Evolutionary conservation across 345 rosid genomes (phyloP).

Genomic region (Ceriops zippeliana): DNA sequence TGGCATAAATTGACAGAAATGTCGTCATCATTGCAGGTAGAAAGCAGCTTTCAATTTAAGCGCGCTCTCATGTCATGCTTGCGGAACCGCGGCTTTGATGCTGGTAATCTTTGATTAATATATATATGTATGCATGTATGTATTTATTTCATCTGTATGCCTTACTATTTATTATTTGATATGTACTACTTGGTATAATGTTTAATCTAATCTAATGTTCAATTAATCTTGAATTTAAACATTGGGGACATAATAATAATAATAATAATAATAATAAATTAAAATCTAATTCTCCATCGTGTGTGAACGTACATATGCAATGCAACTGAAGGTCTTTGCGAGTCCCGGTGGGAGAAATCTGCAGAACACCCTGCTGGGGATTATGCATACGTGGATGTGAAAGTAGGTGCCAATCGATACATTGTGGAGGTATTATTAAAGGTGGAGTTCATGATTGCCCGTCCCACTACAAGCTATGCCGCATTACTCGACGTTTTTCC

Average conservation of each 20-base stretch:
- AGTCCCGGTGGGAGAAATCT: conserved; percentile 68
- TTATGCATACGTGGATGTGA: conserved; percentile 64
- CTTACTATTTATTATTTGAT: neutral
- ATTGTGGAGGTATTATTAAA: conserved; percentile 56
- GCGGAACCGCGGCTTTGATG: conserved; percentile 62
- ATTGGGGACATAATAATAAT: too few species aligned
- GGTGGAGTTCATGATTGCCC: conserved; percentile 60
- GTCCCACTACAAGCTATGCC: conserved; percentile 47
- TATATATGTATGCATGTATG: too few species aligned
- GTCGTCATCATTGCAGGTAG: neutral
- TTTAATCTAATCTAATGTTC: too few species aligned
- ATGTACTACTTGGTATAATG: too few species aligned
- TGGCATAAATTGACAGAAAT: conserved; percentile 23
- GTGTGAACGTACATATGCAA: too few species aligned
- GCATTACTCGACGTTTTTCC: conserved; percentile 47
- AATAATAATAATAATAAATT: too few species aligned
- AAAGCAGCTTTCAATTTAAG: conserved; percentile 19
- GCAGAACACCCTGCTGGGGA: conserved; percentile 54
- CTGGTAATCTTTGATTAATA: conserved; percentile 41
- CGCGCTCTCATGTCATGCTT: conserved; percentile 52
- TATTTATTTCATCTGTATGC: neutral
- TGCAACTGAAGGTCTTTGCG: conserved; percentile 62
- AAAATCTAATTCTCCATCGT: too few species aligned
- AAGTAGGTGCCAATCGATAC: conserved; percentile 39
- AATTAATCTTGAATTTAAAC: too few species aligned